Evolutionary conservation across 1,284 basidiomycete species (phyloP), one percentile per base, ranked within the genome.

Genomic region (Ustilago shanxiensis): DNA sequence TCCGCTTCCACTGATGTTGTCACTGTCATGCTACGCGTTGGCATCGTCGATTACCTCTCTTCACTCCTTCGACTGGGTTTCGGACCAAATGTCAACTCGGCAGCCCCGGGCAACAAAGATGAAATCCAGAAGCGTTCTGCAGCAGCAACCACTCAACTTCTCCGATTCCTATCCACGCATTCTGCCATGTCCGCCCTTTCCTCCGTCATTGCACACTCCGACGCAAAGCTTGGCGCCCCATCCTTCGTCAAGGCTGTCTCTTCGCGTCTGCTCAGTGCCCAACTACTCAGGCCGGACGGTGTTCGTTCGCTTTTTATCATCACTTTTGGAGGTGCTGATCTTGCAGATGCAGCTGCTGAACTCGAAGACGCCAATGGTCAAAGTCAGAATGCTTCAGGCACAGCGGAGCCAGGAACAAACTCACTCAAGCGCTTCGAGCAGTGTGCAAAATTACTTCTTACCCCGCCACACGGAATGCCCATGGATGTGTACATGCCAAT

Each of bases 221-320:
- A 64, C 24, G 57, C 65, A 24, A 69, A 55, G 29, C 72, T 52
- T 0, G 65, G 66, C 29, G 62, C 69, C 8, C 77, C 80, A 16
- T 49, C 60, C 33, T 82, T 81, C 37, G 72, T 82, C 62, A 71
- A 66, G 33, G 14, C 74, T 4, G 41, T 66, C 13, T 74, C 79
- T 0, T 69, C 68, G n/a, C 72, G 80, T 13, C 65, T 86, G 39
- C 62, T 80, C 7, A 74, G 79, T 8, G 74, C 76, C 16, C 84
- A 85, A 60, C 78, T 86, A 2, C 60, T 85, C 9, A 58, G 84
- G 6, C 72, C 79, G 1, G 81, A 83, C n/a, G 84, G 83, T 13
- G 81, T 84, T 2, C 78, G 79, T 13, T 72, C 79, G 7, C 66
- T 83, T 9, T 64, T 83, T 29, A 70, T 81, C 55, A 80, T 66